Percentiles rank a stretch among this genome's conserved stretches.
Evolutionary conservation across 305 asterid genomes (phyloP).

Genomic region (Fraxinus albicans): DNA sequence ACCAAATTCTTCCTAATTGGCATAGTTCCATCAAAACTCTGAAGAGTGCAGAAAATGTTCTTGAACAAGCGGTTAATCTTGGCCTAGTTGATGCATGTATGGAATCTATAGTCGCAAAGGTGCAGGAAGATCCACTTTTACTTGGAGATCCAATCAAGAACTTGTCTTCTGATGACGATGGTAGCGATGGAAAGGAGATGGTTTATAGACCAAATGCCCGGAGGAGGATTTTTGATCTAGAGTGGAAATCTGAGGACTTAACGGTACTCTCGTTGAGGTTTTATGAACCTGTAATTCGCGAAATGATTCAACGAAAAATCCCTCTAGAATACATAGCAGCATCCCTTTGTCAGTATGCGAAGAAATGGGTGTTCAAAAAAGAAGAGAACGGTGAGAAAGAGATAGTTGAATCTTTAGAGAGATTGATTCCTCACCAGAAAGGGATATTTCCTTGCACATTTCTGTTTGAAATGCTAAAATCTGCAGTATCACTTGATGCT

Average conservation of each 20-base stretch:
- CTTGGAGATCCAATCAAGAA: slow-evolving; percentile 58
- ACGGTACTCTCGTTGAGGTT: slow-evolving; percentile 38
- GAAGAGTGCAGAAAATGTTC: slow-evolving; percentile 44
- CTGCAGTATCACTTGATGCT: slow-evolving; percentile 47
- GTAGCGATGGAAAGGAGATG: slow-evolving; percentile 33
- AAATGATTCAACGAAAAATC: slow-evolving; percentile 41
- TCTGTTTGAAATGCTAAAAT: slow-evolving; percentile 59
- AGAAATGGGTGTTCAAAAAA: slow-evolving; percentile 41
- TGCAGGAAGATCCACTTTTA: slow-evolving; percentile 47
- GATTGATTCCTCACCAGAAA: slow-evolving; percentile 41
- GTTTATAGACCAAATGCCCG: slow-evolving; percentile 41
- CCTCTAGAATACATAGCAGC: slow-evolving; percentile 51
- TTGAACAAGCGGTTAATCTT: slow-evolving; percentile 51
- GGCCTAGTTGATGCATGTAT: slow-evolving; percentile 54
- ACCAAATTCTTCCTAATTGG: slow-evolving; percentile 58
- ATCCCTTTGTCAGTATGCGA: slow-evolving; percentile 47
- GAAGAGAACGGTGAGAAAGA: slow-evolving; percentile 40
- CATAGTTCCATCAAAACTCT: slow-evolving; percentile 59
- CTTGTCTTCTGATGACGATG: slow-evolving; percentile 26
- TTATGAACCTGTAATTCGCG: slow-evolving; percentile 48
- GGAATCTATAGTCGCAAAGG: slow-evolving; percentile 51
- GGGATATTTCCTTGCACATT: slow-evolving; percentile 46
- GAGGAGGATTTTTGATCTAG: slow-evolving; percentile 56
- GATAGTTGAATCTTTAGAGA: slow-evolving; percentile 55
- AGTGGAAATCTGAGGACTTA: slow-evolving; percentile 59